Evolutionary conservation across 148 eudicot species (phyloP).

Genomic region (Arctostaphylos glauca): DNA sequence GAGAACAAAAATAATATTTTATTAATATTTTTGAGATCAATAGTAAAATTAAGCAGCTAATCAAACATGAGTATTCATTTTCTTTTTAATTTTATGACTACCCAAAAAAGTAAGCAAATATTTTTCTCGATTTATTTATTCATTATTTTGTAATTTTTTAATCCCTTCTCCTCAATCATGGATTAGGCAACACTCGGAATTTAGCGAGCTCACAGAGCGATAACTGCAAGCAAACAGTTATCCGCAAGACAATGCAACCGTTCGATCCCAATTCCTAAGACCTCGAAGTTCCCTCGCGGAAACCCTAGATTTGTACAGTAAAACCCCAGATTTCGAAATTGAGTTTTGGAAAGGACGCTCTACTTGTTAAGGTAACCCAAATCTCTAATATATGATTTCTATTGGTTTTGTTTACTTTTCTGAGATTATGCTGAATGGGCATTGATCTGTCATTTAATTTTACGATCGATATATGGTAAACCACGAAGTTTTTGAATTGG

Average conservation of each 20-base stretch:
- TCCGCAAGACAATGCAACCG: conserved; percentile 1
- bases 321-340: conserved; percentile 15
- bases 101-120: too few relatives aligned
- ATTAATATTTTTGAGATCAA: too few relatives aligned
- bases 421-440: background rate
- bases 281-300: background rate
- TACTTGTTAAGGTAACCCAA: conserved; percentile 8
- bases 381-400: background rate
- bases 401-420: background rate
- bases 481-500: background rate
- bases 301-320: conserved; percentile 8
- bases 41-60: too few relatives aligned
- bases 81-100: too few relatives aligned
- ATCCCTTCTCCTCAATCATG: too few relatives aligned
- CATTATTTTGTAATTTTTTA: too few relatives aligned
- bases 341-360: background rate
- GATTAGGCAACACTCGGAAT: too few relatives aligned
- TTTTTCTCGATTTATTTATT: too few relatives aligned
- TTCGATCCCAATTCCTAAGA: background rate
- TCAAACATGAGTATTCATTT: too few relatives aligned
- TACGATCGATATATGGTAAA: background rate
- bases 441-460: background rate
- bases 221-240: conserved; percentile 1
- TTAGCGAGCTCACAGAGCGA: too few relatives aligned
- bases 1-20: too few relatives aligned